These are phyloP conservation scores for Pythium myriotylum DNA, from an alignment of 352 stramenopile species.

Conservation along the genomic window DNA sequence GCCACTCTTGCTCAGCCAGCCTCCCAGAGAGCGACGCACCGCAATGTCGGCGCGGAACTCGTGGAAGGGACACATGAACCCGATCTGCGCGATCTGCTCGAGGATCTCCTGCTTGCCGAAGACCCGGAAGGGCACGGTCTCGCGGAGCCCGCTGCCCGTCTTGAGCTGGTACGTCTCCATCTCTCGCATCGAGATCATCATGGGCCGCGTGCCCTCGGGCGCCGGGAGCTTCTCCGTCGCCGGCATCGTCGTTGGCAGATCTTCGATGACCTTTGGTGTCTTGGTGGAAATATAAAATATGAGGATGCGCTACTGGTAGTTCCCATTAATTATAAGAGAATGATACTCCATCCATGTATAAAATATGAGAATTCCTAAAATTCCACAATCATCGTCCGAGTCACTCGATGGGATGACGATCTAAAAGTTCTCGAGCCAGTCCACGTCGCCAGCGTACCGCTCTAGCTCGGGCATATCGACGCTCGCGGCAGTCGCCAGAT, in stretches of 20 bases:
- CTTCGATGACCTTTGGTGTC: conserved; percentile 32
- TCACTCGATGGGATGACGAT: neutral
- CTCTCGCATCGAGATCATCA: conserved; percentile 88
- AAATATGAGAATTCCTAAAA: conserved; percentile 5
- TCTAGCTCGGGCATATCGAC: conserved; percentile 67
- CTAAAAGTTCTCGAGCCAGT: conserved; percentile 84
- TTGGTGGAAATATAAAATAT: conserved; percentile 19
- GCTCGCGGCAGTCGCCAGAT: conserved; percentile 32
- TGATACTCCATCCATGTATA: too few relatives aligned
- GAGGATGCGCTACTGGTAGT: too few relatives aligned
- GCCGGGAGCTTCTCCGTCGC: conserved; percentile 39
- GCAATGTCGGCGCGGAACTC: conserved; percentile 61
- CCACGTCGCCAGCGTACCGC: conserved; percentile 54
- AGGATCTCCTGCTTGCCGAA: conserved; percentile 73
- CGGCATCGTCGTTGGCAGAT: conserved; percentile 11
- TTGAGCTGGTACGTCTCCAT: conserved; percentile 84
- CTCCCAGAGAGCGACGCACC: conserved; percentile 2
- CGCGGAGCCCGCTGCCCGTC: conserved; percentile 71
- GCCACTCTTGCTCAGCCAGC: too few relatives aligned
- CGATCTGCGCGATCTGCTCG: conserved; percentile 73
- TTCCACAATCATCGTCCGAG: neutral
- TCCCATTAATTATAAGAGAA: too few relatives aligned
- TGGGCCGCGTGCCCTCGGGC: conserved; percentile 66
- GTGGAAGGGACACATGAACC: conserved; percentile 87
- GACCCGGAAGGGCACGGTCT: conserved; percentile 73